Conservation (phyloP, 768 basidiomycete species). For the Russula sp. region DNA sequence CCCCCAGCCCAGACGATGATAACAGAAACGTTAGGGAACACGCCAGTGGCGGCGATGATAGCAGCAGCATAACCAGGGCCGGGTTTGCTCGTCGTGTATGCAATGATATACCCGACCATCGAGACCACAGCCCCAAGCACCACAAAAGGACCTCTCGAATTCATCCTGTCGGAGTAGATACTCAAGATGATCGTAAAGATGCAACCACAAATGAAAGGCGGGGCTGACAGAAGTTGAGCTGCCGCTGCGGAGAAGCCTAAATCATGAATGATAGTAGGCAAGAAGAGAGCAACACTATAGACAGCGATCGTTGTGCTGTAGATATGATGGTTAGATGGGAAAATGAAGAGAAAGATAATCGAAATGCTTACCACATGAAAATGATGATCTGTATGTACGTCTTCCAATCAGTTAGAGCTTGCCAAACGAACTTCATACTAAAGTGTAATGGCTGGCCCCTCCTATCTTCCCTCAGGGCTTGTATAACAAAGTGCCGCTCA, state of each 20-base stretch:
- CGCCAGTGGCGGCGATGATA: constrained; percentile 44
- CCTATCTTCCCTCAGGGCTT: constrained; percentile 26
- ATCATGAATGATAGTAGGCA: constrained; percentile 30
- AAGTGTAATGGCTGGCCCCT: constrained; percentile 30
- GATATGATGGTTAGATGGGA: not conserved
- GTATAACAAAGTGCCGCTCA: constrained; percentile 30
- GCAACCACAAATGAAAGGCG: constrained; percentile 30
- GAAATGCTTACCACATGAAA: constrained; percentile 27
- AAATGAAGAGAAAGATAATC: not conserved
- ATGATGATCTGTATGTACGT: constrained; percentile 32
- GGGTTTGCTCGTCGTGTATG: constrained; percentile 32
- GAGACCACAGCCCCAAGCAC: constrained; percentile 36
- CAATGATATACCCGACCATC: constrained; percentile 44
- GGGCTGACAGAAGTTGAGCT: constrained; percentile 34
- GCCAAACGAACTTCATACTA: constrained; percentile 31
- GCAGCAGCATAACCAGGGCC: constrained; percentile 39
- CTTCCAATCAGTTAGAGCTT: constrained; percentile 28
- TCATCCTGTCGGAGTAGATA: constrained; percentile 30
- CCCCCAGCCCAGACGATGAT: constrained; percentile 48
- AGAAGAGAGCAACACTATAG: constrained; percentile 36
- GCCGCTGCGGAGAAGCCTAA: constrained; percentile 42
- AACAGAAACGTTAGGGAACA: constrained; percentile 44
- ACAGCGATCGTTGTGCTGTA: constrained; percentile 38
- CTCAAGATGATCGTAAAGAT: constrained; percentile 28
- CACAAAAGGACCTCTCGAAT: constrained; percentile 43